A percentile compares a stretch with the other conserved stretches of the same genome.
Evolutionary conservation across 2,329 filamentous ascomycete genomes (phyloP).

Genomic region (Knufia petricola): DNA sequence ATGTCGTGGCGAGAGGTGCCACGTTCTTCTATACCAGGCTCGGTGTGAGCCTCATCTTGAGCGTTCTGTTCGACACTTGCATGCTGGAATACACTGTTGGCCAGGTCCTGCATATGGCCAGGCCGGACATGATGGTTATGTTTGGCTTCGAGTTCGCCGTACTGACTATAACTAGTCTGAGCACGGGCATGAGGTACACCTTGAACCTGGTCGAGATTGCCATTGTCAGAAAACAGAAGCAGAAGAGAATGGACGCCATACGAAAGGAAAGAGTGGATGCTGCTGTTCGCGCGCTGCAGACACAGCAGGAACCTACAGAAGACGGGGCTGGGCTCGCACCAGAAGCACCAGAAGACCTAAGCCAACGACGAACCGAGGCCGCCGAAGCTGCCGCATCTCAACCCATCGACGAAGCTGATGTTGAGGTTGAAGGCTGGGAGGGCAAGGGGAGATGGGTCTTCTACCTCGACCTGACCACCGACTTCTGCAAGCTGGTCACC

Average conservation of each 20-base stretch:
- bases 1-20: slow-evolving; percentile 51
- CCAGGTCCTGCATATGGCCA: slow-evolving; percentile 73
- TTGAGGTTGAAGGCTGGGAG: slow-evolving; percentile 93
- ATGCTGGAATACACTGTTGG: slow-evolving; percentile 74
- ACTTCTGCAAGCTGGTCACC: slow-evolving; percentile 82
- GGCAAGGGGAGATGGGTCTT: slow-evolving; percentile 89
- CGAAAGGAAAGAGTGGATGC: slow-evolving; percentile 45
- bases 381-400: slow-evolving; percentile 38
- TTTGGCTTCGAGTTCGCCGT: slow-evolving; percentile 97
- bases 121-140: slow-evolving; percentile 99
- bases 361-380: slow-evolving; percentile 13
- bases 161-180: slow-evolving; percentile 66
- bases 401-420: slow-evolving; percentile 75
- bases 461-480: slow-evolving; percentile 74
- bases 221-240: slow-evolving; percentile 65
- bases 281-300: slow-evolving; percentile 16
- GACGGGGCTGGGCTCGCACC: slow-evolving; percentile 12
- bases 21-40: slow-evolving; percentile 78
- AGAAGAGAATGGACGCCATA: slow-evolving; percentile 56
- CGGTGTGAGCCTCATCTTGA: slow-evolving; percentile 65
- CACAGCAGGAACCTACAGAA: slow-evolving; percentile 35
- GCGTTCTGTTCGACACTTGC: slow-evolving; percentile 67
- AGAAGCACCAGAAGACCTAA: slow-evolving; percentile 27
- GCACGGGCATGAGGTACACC: slow-evolving; percentile 68
- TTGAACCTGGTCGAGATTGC: slow-evolving; percentile 69